These are phyloP conservation scores for Elymus sibiricus DNA, from an alignment of 176 grass and related monocot species.

Conservation along the genomic window DNA sequence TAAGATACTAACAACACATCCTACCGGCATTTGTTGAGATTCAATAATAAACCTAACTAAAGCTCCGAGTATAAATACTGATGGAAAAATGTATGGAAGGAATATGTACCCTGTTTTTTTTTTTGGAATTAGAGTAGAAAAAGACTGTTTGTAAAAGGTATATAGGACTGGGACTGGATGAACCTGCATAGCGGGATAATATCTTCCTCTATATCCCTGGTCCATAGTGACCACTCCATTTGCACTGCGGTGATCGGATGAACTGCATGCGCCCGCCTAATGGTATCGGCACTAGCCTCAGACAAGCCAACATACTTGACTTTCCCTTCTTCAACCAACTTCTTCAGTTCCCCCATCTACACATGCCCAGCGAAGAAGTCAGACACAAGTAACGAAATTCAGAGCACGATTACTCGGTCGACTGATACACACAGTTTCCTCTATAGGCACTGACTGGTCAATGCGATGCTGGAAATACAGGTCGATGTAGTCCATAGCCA, in stretches of 20 bases:
- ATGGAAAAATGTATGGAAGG: neutral
- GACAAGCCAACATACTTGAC: conserved; percentile 76
- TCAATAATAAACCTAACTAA: neutral
- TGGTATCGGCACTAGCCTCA: conserved; percentile 66
- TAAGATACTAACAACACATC: neutral
- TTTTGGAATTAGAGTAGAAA: neutral
- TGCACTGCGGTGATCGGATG: conserved; percentile 75
- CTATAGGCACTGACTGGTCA: conserved; percentile 73
- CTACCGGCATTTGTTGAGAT: neutral
- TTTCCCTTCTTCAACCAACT: conserved; percentile 72
- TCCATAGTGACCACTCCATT: conserved; percentile 82
- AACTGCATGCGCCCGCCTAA: conserved; percentile 66
- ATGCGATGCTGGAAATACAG: conserved; percentile 80
- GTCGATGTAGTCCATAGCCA: conserved; percentile 77
- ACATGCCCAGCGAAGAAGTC: conserved; percentile 6
- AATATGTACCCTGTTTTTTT: neutral
- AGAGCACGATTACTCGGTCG: neutral
- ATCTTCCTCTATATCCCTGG: conserved; percentile 73
- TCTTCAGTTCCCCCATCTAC: conserved; percentile 79
- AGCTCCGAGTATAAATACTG: neutral
- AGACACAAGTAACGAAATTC: neutral
- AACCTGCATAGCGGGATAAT: conserved; percentile 91
- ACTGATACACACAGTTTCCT: conserved; percentile 67
- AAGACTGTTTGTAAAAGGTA: neutral
- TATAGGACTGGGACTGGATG: neutral